A percentile compares a stretch with the other conserved stretches of the same genome.
Evolutionary conservation across 768 basidiomycete genomes (phyloP).

Genomic region (Dendrothele bispora): DNA sequence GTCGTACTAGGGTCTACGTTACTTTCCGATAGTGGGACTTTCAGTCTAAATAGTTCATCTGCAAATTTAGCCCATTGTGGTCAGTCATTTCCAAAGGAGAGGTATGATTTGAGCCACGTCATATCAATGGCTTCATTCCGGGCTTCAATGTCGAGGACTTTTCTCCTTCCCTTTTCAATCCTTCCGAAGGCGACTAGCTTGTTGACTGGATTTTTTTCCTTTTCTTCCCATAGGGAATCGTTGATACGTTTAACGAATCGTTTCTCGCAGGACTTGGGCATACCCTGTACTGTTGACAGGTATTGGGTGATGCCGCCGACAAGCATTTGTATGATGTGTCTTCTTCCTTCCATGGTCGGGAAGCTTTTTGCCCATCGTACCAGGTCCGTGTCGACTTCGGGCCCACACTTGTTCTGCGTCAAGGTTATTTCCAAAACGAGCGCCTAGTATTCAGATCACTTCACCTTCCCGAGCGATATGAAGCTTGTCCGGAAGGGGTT

Average conservation of each 20-base stretch:
- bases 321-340: slow-evolving; percentile 14
- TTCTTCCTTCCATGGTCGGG: slow-evolving; percentile 17
- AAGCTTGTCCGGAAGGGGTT: slow-evolving; percentile 1
- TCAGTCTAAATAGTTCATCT: neutral
- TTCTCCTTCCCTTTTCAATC: neutral
- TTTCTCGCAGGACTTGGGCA: slow-evolving; percentile 18
- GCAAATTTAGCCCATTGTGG: neutral
- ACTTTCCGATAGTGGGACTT: no score
- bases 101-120: neutral
- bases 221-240: slow-evolving; percentile 17
- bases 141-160: neutral
- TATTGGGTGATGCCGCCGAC: slow-evolving; percentile 27
- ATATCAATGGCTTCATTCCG: neutral
- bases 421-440: slow-evolving; percentile 23
- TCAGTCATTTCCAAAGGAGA: neutral
- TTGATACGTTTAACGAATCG: slow-evolving; percentile 12
- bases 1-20: no score
- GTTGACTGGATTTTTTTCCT: neutral
- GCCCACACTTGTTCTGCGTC: slow-evolving; percentile 13
- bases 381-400: slow-evolving; percentile 11
- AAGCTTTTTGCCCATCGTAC: slow-evolving; percentile 8
- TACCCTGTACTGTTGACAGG: slow-evolving; percentile 26
- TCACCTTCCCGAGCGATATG: slow-evolving; percentile 15
- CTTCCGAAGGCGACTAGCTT: neutral
- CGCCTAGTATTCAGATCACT: slow-evolving; percentile 8